A percentile compares a stretch with the other conserved stretches of the same genome.
Conservation (phyloP, 176 grass and related monocot species). For the Avena sativa region DNA sequence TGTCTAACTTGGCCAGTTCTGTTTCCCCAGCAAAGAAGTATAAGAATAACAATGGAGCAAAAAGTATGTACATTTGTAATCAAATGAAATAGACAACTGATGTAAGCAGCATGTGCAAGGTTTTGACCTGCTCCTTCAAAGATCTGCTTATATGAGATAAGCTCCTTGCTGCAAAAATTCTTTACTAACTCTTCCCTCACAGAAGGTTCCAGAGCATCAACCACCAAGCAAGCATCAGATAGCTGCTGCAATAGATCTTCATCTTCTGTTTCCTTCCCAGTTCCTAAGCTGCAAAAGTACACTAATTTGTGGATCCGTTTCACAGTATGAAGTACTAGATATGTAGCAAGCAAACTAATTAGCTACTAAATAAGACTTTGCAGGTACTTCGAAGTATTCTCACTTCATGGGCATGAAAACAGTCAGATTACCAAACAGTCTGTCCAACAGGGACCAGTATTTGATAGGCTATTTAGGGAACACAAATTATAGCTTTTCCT, state of each 20-base stretch:
- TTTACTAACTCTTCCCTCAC: slow-evolving; percentile 98
- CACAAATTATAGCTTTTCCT: background rate
- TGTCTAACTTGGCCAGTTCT: slow-evolving; percentile 98
- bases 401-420: background rate
- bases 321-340: slow-evolving; percentile 5
- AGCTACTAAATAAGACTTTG: slow-evolving; percentile 24
- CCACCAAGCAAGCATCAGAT: slow-evolving; percentile 96
- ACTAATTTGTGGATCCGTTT: slow-evolving; percentile 16
- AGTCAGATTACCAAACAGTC: slow-evolving; percentile 22
- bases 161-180: slow-evolving; percentile 98
- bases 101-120: slow-evolving; percentile 36
- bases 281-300: slow-evolving; percentile 87
- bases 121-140: slow-evolving; percentile 96
- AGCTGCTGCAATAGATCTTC: slow-evolving; percentile 84
- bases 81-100: slow-evolving; percentile 23
- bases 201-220: slow-evolving; percentile 97
- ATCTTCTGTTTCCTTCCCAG: slow-evolving; percentile 99
- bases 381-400: background rate
- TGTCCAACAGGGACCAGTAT: slow-evolving; percentile 28
- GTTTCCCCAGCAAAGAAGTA: slow-evolving; percentile 30
- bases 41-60: slow-evolving; percentile 39
- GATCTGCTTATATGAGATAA: slow-evolving; percentile 92
- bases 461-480: slow-evolving; percentile 12
- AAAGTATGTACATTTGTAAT: slow-evolving; percentile 9
- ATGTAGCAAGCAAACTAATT: slow-evolving; percentile 8